A percentile compares a stretch with the other conserved stretches of the same genome.
Evolutionary conservation across 148 eudicot species (phyloP).

Genomic region (Agrostemma githago): DNA sequence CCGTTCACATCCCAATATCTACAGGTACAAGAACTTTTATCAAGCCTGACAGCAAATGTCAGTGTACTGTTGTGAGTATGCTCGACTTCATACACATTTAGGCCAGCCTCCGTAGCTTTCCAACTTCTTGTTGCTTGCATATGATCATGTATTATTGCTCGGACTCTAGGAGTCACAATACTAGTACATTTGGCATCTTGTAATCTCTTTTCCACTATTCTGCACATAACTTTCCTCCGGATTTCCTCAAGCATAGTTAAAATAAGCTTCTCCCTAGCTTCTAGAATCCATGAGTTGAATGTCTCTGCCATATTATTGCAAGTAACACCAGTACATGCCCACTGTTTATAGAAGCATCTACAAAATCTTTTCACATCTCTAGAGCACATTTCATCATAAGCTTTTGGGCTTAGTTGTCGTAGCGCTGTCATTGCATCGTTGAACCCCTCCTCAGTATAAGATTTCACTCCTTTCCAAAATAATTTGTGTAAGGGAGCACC

Average conservation of each 20-base stretch:
- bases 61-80: slow-evolving; percentile 2
- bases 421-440: slow-evolving; percentile 4
- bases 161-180: background rate
- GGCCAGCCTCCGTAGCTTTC: background rate
- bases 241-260: slow-evolving; percentile 3
- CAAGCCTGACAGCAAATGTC: background rate
- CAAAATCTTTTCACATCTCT: background rate
- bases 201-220: background rate
- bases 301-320: background rate
- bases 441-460: slow-evolving; percentile 1
- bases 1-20: slow-evolving; percentile 11
- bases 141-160: background rate
- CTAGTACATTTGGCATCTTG: background rate
- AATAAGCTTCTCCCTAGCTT: background rate
- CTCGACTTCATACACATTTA: slow-evolving; percentile 14
- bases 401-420: background rate
- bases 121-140: background rate
- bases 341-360: background rate
- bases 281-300: slow-evolving; percentile 3
- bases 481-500: slow-evolving; percentile 6
- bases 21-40: background rate
- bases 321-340: background rate
- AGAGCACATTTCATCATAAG: background rate
- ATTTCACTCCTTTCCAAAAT: slow-evolving; percentile 1
- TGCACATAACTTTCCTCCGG: background rate